phyloP scores from a whole-genome alignment of 495 filamentous ascomycete genomes.

The Parmelia sp. region DNA sequence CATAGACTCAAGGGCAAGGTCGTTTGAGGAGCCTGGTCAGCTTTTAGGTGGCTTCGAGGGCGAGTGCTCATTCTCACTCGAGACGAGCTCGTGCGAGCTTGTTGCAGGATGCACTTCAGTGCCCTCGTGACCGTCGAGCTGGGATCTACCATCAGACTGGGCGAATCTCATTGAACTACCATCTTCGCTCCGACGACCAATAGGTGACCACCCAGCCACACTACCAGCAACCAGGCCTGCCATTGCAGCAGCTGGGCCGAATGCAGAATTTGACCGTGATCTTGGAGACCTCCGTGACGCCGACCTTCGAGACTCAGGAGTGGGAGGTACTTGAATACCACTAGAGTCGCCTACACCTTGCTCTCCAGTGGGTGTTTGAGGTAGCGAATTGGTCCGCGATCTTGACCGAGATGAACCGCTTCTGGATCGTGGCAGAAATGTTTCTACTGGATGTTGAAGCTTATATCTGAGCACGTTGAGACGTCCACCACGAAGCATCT shows the following conservation, averaged over 20 bases:
- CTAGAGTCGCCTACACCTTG: slow-evolving; percentile 43
- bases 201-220: slow-evolving; percentile 84
- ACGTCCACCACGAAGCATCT: slow-evolving; percentile 71
- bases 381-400: slow-evolving; percentile 32
- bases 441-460: slow-evolving; percentile 69
- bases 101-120: slow-evolving; percentile 55
- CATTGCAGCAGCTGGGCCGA: slow-evolving; percentile 72
- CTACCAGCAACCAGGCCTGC: slow-evolving; percentile 75
- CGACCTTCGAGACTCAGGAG: slow-evolving; percentile 59
- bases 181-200: slow-evolving; percentile 53
- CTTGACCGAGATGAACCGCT: slow-evolving; percentile 53
- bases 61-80: slow-evolving; percentile 1
- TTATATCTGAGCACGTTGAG: slow-evolving; percentile 81
- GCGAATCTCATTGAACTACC: slow-evolving; percentile 46
- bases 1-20: slow-evolving; percentile 26
- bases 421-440: slow-evolving; percentile 61
- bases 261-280: slow-evolving; percentile 79
- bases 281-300: slow-evolving; percentile 58
- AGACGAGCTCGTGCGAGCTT: slow-evolving; percentile 47
- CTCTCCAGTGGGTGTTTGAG: slow-evolving; percentile 62
- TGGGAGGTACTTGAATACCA: slow-evolving; percentile 46
- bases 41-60: background rate
- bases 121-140: slow-evolving; percentile 46
- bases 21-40: slow-evolving; percentile 51
- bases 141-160: slow-evolving; percentile 35